Base-by-base conservation (phyloP, 1,284 basidiomycete species). In the Pisolithus thermaeus region DNA sequence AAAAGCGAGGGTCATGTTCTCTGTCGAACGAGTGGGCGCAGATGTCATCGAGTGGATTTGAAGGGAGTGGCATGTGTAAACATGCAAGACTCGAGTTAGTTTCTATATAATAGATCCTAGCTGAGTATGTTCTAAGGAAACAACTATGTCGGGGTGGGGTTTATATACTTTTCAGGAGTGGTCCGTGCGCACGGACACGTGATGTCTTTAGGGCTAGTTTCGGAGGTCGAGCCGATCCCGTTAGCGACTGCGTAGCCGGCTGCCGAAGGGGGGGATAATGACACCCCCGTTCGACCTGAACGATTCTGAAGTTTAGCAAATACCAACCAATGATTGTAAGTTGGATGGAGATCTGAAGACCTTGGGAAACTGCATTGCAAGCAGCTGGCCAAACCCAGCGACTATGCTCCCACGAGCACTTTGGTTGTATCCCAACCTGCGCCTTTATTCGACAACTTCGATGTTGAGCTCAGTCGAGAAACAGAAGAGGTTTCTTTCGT, bases 101-200 rank as follows among this genome's bases (percentile, higher is more conserved):
- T 83, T 81, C 84, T 87, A 84, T 87, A 83, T 78, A 87, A 88
- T 78, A 88, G 85, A 88, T 87, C 85, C 85, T 87, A 79, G 77
- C 76, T 84, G 84, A 88, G 85, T 87, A 87, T 87, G 85, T 86
- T 87, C 84, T 83, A 55, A 73, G 61, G 79, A 75, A 73, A 66
- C 63, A 55, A 28, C 0, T 25, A 53, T 49, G 54, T 51, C 25
- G 46, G 55, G 1, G 9, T 38, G 4, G 27, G 58, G 54, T 14
- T 66, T 78, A 66, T 80, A 79, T 77, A 75, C 7, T 11, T 51
- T 59, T 52, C 51, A 0, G 6, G 5, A 20, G 3, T 70, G 73
- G 73, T 63, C 71, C 61, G 70, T 73, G 71, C 70, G 63, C 16
- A 20, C 42, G 14, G 28, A 43, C 23, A 14, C 40, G 40, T 43